Base-by-base conservation (phyloP, 805 yeast species). In the Metschnikowia chrysomelidarum region DNA sequence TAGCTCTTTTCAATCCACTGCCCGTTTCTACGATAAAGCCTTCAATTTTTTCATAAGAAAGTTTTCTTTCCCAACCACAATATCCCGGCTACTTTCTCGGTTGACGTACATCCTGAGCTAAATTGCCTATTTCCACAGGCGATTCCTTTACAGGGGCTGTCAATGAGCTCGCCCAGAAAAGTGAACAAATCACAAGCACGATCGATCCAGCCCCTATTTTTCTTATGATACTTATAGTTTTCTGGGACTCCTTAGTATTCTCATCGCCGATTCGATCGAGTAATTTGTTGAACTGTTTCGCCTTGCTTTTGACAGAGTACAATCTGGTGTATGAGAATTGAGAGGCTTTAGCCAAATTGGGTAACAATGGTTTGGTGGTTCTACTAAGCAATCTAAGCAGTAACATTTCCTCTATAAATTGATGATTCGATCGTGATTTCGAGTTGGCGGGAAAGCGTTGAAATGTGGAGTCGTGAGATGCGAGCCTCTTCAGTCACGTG, bases 211-310 rank as follows among this genome's bases (percentile, higher is more conserved):
- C 50, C 1, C 54, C 51, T 6, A 39, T 36, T 25, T 36, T 43
- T 9, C 60, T 51, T 29, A 55, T 38, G 17, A 37, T 41, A 36
- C 42, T 50, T 34, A 67, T 38, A 4, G 62, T 55, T 16, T 43
- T 50, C 32, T 54, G 47, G 3, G 68, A 55, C 28, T 56, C 66
- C 24, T 34, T 36, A 3, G 65, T 45, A 19, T 53, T 54, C 30
- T 63, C 71, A 30, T 59, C 61, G 4, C 62, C 67, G 13, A 67
- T 52, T 25, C 50, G 52, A 34, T 61, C 54, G 13, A 64, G 43
- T 24, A 45, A 41, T 28, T 40, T 36, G 36, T 61, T 60, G 30
- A 55, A 41, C 11, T 47, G 37, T 27, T 47, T 41, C 24, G 53
- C 43, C 34, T 44, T 53, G 16, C 30, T 20, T 24, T 18, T 33